Conservation (phyloP, 139 green algal genomes). For the Chlorella ohadii region DNA sequence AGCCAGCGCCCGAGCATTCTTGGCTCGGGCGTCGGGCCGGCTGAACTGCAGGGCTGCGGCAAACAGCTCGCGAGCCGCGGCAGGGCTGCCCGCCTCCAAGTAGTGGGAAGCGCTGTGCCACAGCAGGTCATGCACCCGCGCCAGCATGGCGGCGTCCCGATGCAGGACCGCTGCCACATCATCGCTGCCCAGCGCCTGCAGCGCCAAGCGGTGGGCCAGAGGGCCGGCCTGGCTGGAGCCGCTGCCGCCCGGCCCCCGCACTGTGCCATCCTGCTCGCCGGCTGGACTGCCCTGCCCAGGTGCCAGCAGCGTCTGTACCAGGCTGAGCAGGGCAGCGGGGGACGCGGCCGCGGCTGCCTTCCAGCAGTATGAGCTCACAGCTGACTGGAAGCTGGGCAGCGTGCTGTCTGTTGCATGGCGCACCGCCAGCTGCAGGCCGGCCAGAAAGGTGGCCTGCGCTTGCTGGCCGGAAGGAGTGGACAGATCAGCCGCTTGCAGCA, state of each 20-base stretch:
- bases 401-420: neutral
- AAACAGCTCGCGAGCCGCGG: slow-evolving; percentile 20
- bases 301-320: slow-evolving; percentile 20
- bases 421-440: neutral
- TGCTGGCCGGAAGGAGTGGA: neutral
- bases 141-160: neutral
- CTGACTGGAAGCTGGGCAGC: slow-evolving; percentile 20
- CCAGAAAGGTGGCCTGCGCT: neutral
- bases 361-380: slow-evolving; percentile 18
- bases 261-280: neutral
- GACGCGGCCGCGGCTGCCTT: neutral
- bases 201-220: slow-evolving; percentile 5
- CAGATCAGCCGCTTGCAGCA: neutral
- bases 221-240: neutral
- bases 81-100: neutral
- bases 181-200: slow-evolving; percentile 3
- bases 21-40: neutral
- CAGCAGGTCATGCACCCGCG: slow-evolving; percentile 19
- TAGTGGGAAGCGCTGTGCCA: slow-evolving; percentile 4
- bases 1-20: slow-evolving; percentile 20
- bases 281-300: neutral
- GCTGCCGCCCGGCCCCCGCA: no score
- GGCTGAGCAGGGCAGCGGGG: neutral
- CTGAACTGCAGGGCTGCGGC: slow-evolving; percentile 13
- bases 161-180: slow-evolving; percentile 3